Percentiles rank a stretch among this genome's conserved stretches.
phyloP scores from a whole-genome alignment of 2,329 filamentous ascomycete genomes.

The Phaeosphaeriaceae sp. region DNA sequence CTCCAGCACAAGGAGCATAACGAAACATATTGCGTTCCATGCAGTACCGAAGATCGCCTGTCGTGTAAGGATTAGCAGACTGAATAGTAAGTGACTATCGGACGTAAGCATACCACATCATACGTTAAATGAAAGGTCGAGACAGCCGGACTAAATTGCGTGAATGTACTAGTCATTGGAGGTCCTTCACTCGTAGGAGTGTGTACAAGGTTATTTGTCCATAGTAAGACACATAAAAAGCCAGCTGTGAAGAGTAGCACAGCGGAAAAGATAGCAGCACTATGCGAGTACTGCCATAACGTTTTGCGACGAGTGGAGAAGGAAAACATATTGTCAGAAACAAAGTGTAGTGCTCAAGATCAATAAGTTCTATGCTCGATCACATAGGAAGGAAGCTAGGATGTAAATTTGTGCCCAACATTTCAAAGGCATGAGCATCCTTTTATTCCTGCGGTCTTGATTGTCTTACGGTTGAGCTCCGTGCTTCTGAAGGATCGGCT shows the following conservation, averaged over 20 bases:
- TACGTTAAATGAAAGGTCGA: conserved; percentile 13
- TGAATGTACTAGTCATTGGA: conserved; percentile 10
- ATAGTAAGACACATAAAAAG: conserved; percentile 9
- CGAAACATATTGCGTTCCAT: conserved; percentile 11
- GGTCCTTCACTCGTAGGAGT: conserved; percentile 5
- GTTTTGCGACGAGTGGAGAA: conserved; percentile 4
- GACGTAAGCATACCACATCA: conserved; percentile 7
- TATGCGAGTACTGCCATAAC: conserved; percentile 13
- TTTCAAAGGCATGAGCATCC: no score
- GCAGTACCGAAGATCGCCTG: conserved; percentile 14
- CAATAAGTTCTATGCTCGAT: no score
- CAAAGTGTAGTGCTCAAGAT: no score
- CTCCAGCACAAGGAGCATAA: conserved; percentile 9
- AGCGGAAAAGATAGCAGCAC: conserved; percentile 5
- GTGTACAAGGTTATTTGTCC: conserved; percentile 13
- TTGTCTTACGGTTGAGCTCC: background rate
- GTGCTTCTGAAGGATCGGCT: background rate
- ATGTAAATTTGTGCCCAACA: no score
- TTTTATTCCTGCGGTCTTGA: no score
- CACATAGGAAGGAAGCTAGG: no score
- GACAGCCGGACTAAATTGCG: conserved; percentile 8
- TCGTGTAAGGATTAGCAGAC: background rate
- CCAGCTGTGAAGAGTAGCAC: conserved; percentile 13
- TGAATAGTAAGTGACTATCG: no score
- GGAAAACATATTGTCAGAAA: no score